Evolutionary conservation across 192 early-diverging fungal genomes (phyloP), one percentile per base, ranked within the genome.

Genomic region (Coemansia sp.): DNA sequence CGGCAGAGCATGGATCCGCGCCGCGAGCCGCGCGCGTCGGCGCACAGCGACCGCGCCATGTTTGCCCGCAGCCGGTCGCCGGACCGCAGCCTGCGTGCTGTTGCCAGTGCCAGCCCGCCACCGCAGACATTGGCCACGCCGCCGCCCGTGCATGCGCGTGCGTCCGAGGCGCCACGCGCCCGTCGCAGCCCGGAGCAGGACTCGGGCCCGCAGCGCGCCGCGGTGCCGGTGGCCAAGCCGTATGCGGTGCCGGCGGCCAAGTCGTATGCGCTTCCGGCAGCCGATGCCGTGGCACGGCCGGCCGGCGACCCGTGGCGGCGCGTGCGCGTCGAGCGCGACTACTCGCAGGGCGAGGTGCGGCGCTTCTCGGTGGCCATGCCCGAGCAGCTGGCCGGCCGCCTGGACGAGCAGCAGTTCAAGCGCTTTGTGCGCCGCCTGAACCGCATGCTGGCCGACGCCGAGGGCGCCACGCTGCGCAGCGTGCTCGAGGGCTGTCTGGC

Each of bases 291-390:
- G 10, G 10, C 23, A 7, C 42, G n/a, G 29, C 29, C 51, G 6
- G 31, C 21, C n/a, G 29, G 17, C 32, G 58, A 47, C 27, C 59
- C 55, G 32, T 57, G 55, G 45, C 62, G 65, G 53, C 62, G 74
- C 2, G 64, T 70, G 15, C 66, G 78, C 7, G 55, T 79, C 6
- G 71, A 74, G 53, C 67, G 78, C 21, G 78, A 79, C 67, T 79
- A 79, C 48, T 75, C 78, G 53, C 60, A 50, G 25, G 78, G 71
- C 35, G 67, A 64, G 10, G 25, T 48, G 29, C 56, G 71, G 27
- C 71, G 62, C 55, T 79, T 75, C 40, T 15, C 43, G 6, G 42
- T 75, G 34, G 49, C 59, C 17, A 52, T 70, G 43, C 78, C 78
- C 4, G 60, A 55, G 29, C 68, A 67, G 59, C 57, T 79, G 31